A percentile compares a stretch with the other conserved stretches of the same genome.
Evolutionary conservation across 345 rosid species (phyloP).

Genomic region (Syzygium aqueum): DNA sequence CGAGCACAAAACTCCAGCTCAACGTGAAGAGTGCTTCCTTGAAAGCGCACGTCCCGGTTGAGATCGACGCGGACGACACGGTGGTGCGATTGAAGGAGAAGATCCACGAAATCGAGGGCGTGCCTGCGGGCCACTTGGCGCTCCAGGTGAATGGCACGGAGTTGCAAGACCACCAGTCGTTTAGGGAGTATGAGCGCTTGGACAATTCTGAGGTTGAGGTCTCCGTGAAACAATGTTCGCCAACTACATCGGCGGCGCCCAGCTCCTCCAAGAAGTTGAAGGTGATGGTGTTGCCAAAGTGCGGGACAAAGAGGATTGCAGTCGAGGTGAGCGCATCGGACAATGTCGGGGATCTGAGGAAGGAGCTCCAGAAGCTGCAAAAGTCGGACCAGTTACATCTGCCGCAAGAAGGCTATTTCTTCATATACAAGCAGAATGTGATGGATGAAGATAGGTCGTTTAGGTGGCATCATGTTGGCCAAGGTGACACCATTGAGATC

Average conservation of each 20-base stretch:
- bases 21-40: conserved; percentile 24
- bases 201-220: conserved; percentile 31
- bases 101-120: conserved; percentile 26
- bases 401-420: conserved; percentile 74
- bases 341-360: conserved; percentile 59
- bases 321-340: conserved; percentile 58
- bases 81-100: conserved; percentile 34
- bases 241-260: background rate
- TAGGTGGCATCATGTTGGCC: conserved; percentile 60
- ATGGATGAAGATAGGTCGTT: conserved; percentile 82
- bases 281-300: conserved; percentile 46
- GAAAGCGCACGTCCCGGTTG: conserved; percentile 9
- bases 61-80: conserved; percentile 27
- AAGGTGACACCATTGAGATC: conserved; percentile 65
- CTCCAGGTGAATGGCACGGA: conserved; percentile 22
- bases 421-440: conserved; percentile 56
- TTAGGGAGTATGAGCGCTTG: conserved; percentile 18
- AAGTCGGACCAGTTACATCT: conserved; percentile 38
- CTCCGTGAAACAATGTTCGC: background rate
- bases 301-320: conserved; percentile 54
- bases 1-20: conserved; percentile 18
- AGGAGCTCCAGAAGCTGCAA: conserved; percentile 53
- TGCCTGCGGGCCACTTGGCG: conserved; percentile 11
- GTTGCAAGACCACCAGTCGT: conserved; percentile 21
- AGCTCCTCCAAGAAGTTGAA: conserved; percentile 34